These are phyloP conservation scores for Hypholoma sublateritium DNA, from an alignment of 768 basidiomycete genomes.

Conservation along the genomic window DNA sequence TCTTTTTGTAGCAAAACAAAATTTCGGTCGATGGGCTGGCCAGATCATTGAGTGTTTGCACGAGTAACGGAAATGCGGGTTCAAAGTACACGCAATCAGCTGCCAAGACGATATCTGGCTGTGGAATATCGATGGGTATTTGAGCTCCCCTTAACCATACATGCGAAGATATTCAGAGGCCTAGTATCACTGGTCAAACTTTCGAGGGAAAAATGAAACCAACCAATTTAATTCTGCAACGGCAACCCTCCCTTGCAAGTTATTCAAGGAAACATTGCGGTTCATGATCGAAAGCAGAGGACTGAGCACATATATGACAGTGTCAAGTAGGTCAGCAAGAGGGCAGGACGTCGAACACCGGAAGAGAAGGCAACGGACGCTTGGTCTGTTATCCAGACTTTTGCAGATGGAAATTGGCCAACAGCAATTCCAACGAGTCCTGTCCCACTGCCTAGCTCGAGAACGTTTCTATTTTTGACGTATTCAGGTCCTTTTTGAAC, in stretches of 20 bases:
- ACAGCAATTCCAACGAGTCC: constrained; percentile 90
- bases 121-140: constrained; percentile 44
- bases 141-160: constrained; percentile 59
- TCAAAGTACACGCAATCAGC: constrained; percentile 98
- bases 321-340: neutral
- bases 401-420: constrained; percentile 57
- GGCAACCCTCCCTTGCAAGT: constrained; percentile 46
- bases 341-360: neutral
- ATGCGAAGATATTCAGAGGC: constrained; percentile 3
- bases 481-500: constrained; percentile 49
- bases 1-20: constrained; percentile 91
- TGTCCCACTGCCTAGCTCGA: constrained; percentile 91
- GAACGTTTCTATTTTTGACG: constrained; percentile 54
- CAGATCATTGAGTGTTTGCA: constrained; percentile 73
- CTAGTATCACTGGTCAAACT: neutral
- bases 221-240: constrained; percentile 85
- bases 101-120: constrained; percentile 74
- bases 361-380: constrained; percentile 53
- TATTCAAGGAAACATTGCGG: constrained; percentile 69
- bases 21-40: constrained; percentile 59
- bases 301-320: constrained; percentile 35
- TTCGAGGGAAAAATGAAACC: constrained; percentile 19
- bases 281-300: constrained; percentile 78
- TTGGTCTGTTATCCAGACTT: constrained; percentile 90
- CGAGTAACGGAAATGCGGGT: constrained; percentile 86